Evolutionary conservation across 2,329 filamentous ascomycete genomes (phyloP).

Genomic region (Leptographium wingfieldii): DNA sequence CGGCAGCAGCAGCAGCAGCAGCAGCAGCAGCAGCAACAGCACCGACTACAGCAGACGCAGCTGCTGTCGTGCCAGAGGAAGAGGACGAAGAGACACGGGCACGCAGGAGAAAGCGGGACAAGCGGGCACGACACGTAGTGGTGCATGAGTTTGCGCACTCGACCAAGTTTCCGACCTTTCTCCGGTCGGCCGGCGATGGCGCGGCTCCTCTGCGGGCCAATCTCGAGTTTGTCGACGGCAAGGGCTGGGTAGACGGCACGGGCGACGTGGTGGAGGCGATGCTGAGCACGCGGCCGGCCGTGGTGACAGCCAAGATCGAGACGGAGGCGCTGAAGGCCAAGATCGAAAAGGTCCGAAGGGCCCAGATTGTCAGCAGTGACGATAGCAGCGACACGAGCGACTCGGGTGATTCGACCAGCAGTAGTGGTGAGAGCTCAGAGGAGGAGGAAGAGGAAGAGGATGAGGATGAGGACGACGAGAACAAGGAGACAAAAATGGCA

Average conservation of each 20-base stretch:
- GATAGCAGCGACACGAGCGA: neutral
- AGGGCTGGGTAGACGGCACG: conserved; percentile 75
- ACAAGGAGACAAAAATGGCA: conserved; percentile 2
- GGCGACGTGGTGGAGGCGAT: conserved; percentile 60
- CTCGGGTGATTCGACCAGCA: conserved; percentile 10
- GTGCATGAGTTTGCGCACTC: conserved; percentile 88
- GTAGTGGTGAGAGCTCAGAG: conserved; percentile 13
- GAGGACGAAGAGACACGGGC: conserved; percentile 25
- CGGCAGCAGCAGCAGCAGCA: neutral
- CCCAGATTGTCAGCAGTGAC: neutral
- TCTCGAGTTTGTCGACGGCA: conserved; percentile 63
- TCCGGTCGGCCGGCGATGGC: conserved; percentile 43
- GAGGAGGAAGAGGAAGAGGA: conserved; percentile 3
- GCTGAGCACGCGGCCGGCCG: conserved; percentile 19
- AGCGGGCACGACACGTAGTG: conserved; percentile 38
- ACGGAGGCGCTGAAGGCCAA: neutral
- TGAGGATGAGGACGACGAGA: conserved; percentile 8
- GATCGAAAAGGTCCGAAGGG: neutral
- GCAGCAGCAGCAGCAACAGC: neutral
- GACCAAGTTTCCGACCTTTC: conserved; percentile 67
- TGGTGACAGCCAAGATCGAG: conserved; percentile 2
- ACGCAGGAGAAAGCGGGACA: conserved; percentile 32
- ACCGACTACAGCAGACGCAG: neutral
- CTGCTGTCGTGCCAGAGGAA: neutral
- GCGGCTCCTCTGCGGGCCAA: conserved; percentile 24